Evolutionary conservation across 345 rosid species (phyloP).

Genomic region (Brassica juncea): DNA sequence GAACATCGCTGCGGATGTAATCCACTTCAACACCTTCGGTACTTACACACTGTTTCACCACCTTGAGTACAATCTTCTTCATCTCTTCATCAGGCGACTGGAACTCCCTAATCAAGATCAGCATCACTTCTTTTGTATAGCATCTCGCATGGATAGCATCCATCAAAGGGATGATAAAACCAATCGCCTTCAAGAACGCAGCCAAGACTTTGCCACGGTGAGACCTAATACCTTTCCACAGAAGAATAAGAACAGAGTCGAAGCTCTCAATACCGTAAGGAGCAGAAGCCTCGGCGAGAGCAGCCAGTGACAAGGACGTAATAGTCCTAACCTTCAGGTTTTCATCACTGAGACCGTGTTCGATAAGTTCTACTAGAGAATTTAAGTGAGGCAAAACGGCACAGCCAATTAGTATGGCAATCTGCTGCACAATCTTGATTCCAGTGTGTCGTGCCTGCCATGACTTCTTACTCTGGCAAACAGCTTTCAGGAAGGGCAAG

Average conservation of each 20-base stretch:
- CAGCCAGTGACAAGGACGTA: slow-evolving; percentile 98
- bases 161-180: slow-evolving; percentile 96
- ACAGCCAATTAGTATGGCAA: slow-evolving; percentile 94
- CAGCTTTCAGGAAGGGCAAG: slow-evolving; percentile 91
- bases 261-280: slow-evolving; percentile 99
- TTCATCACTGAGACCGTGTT: slow-evolving; percentile 95
- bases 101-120: slow-evolving; percentile 88
- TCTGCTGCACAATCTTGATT: slow-evolving; percentile 98
- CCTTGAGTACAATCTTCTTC: slow-evolving; percentile 97
- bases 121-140: slow-evolving; percentile 95
- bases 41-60: slow-evolving; percentile 97
- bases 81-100: slow-evolving; percentile 99
- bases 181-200: slow-evolving; percentile 98
- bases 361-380: slow-evolving; percentile 89
- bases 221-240: slow-evolving; percentile 98
- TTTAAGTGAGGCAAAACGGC: slow-evolving; percentile 94
- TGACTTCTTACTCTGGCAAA: slow-evolving; percentile 97
- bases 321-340: slow-evolving; percentile 97
- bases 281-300: slow-evolving; percentile 99
- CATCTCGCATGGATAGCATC: slow-evolving; percentile 94
- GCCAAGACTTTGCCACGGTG: slow-evolving; percentile 99
- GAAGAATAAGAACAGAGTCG: slow-evolving; percentile 89
- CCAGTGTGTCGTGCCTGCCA: slow-evolving; percentile 99
- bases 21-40: slow-evolving; percentile 97
- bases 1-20: slow-evolving; percentile 85